A percentile compares a stretch with the other conserved stretches of the same genome.
These are phyloP conservation scores for Starmerella geochares DNA, from an alignment of 805 yeast genomes.

Conservation along the genomic window DNA sequence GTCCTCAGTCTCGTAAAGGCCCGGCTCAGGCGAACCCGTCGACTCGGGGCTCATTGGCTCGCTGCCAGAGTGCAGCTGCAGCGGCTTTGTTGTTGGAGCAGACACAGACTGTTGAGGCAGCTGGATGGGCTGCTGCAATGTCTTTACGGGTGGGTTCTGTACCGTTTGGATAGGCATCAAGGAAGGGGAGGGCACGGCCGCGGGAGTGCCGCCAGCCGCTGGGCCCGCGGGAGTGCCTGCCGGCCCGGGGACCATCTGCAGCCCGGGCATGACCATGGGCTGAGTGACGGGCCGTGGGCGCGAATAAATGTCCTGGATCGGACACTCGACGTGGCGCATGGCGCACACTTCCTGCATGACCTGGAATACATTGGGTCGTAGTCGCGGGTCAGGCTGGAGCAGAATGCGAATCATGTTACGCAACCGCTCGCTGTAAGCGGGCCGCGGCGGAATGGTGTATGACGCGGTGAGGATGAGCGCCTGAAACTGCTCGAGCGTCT, in stretches of 20 bases:
- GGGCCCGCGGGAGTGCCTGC: background rate
- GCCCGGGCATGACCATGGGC: constrained; percentile 3
- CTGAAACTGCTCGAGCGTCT: constrained; percentile 35
- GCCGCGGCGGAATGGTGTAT: constrained; percentile 61
- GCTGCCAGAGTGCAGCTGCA: background rate
- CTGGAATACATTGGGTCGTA: constrained; percentile 81
- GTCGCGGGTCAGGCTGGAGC: constrained; percentile 71
- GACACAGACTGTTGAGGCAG: background rate
- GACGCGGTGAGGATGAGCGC: constrained; percentile 77
- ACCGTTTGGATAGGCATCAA: constrained; percentile 13
- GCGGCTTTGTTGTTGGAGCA: background rate
- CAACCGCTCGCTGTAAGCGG: constrained; percentile 59
- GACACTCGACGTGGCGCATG: constrained; percentile 46
- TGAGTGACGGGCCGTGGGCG: constrained; percentile 5
- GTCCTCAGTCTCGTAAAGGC: constrained; percentile 11
- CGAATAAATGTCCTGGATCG: constrained; percentile 33
- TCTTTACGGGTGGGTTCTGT: constrained; percentile 9
- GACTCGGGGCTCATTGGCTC: constrained; percentile 4
- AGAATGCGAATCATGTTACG: constrained; percentile 66
- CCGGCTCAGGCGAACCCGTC: constrained; percentile 2
- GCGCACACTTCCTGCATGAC: constrained; percentile 54
- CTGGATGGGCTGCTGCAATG: background rate
- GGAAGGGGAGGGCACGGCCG: background rate
- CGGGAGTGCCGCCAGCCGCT: background rate
- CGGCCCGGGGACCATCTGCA: constrained; percentile 6